A percentile compares a stretch with the other conserved stretches of the same genome.
Conservation (phyloP, 495 filamentous ascomycete genomes). For the Glutinoglossum americanum region DNA sequence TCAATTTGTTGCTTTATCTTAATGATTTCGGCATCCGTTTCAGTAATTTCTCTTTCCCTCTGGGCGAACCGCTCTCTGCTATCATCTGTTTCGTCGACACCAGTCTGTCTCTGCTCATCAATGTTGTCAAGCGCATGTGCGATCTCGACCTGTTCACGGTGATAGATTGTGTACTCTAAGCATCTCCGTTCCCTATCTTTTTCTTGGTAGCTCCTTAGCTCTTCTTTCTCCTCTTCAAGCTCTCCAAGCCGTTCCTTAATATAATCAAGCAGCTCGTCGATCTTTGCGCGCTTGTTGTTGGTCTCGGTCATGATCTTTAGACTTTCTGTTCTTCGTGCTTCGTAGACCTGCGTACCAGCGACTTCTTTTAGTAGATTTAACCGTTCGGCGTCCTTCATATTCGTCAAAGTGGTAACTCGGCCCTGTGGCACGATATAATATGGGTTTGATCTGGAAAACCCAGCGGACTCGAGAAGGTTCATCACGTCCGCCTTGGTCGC, state of each 20-base stretch:
- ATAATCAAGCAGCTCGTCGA: conserved; percentile 75
- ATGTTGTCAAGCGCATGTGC: conserved; percentile 57
- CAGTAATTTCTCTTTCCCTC: conserved; percentile 59
- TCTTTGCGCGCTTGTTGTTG: conserved; percentile 80
- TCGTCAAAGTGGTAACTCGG: conserved; percentile 84
- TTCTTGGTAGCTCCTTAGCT: conserved; percentile 76
- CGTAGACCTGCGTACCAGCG: conserved; percentile 90
- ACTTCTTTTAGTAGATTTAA: conserved; percentile 88
- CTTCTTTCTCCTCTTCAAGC: conserved; percentile 92
- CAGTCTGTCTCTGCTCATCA: conserved; percentile 58
- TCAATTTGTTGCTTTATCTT: conserved; percentile 64
- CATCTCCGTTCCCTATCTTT: conserved; percentile 86
- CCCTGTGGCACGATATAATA: conserved; percentile 99
- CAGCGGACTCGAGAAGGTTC: conserved; percentile 86
- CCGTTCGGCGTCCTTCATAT: conserved; percentile 89
- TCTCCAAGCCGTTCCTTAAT: conserved; percentile 78
- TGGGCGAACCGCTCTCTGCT: conserved; percentile 55
- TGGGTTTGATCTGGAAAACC: conserved; percentile 91
- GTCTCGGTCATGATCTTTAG: conserved; percentile 95
- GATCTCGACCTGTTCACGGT: conserved; percentile 65
- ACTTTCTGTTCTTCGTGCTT: conserved; percentile 70
- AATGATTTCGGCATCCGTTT: conserved; percentile 55
- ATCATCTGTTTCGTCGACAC: conserved; percentile 63
- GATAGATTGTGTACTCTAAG: conserved; percentile 84
- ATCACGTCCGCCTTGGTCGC: conserved; percentile 87